These are phyloP conservation scores for Xylaria bambusicola DNA, from an alignment of 495 filamentous ascomycete species.

Conservation along the genomic window DNA sequence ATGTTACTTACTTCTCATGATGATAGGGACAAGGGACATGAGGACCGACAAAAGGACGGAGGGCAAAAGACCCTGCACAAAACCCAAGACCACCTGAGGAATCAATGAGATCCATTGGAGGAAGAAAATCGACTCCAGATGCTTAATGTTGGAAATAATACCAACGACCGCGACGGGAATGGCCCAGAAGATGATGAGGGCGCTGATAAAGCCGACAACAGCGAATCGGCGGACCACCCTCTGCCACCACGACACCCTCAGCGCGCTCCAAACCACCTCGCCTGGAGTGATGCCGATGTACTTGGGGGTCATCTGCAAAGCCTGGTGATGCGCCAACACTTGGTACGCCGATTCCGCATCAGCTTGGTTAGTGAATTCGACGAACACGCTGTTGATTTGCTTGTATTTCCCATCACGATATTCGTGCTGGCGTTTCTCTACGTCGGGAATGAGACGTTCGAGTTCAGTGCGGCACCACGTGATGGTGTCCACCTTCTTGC, in stretches of 20 bases:
- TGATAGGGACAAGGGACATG: constrained; percentile 85
- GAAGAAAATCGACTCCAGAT: constrained; percentile 59
- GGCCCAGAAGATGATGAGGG: constrained; percentile 92
- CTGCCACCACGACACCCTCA: constrained; percentile 88
- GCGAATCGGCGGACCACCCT: constrained; percentile 69
- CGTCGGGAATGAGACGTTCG: constrained; percentile 74
- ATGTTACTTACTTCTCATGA: constrained; percentile 63
- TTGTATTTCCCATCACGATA: constrained; percentile 70
- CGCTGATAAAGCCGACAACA: constrained; percentile 69
- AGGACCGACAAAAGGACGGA: constrained; percentile 77
- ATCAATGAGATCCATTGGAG: constrained; percentile 74
- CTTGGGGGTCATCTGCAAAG: constrained; percentile 88
- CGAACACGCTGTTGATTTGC: constrained; percentile 75
- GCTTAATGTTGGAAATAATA: constrained; percentile 80
- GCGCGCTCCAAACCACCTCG: constrained; percentile 88
- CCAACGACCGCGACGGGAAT: constrained; percentile 89
- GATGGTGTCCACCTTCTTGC: constrained; percentile 94
- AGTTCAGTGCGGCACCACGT: constrained; percentile 88
- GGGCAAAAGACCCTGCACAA: constrained; percentile 84
- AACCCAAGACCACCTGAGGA: constrained; percentile 70
- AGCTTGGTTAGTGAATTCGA: constrained; percentile 80
- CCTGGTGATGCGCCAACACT: constrained; percentile 83
- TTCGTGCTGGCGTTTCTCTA: constrained; percentile 72
- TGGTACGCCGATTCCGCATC: constrained; percentile 88
- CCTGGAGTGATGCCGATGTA: constrained; percentile 82